phyloP scores from a whole-genome alignment of 371 early-diverging fungal genomes.

The Blakeslea trispora region DNA sequence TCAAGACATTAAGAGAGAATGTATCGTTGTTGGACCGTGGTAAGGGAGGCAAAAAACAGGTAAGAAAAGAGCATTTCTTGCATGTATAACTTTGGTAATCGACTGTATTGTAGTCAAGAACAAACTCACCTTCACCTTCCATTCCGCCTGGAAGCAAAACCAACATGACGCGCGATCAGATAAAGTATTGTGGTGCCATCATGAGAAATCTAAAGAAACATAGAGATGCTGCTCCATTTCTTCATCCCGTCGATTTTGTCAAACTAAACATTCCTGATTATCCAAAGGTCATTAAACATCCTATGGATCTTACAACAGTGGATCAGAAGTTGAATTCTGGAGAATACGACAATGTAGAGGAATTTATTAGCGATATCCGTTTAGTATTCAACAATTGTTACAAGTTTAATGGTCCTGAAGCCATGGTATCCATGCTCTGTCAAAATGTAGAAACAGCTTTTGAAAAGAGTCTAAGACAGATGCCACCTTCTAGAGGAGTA shows the following conservation, averaged over 20 bases:
- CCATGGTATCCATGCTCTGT: conserved; percentile 76
- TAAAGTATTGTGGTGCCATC: conserved; percentile 77
- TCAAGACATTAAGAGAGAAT: conserved; percentile 20
- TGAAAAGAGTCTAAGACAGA: conserved; percentile 66
- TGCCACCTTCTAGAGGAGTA: conserved; percentile 59
- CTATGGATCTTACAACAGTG: conserved; percentile 98
- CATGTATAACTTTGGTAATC: background rate
- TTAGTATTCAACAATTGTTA: conserved; percentile 88
- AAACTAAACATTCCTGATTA: conserved; percentile 94
- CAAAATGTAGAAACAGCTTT: conserved; percentile 75
- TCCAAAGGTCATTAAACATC: conserved; percentile 86
- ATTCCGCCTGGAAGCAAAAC: conserved; percentile 24
- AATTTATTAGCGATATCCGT: conserved; percentile 79
- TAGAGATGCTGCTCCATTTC: conserved; percentile 79
- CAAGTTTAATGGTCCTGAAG: conserved; percentile 86
- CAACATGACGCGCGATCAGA: conserved; percentile 76
- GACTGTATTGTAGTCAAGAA: conserved; percentile 15
- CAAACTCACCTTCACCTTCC: conserved; percentile 32
- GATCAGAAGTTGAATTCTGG: conserved; percentile 79
- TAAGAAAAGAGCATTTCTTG: conserved; percentile 5
- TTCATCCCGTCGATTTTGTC: conserved; percentile 94
- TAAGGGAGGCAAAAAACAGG: conserved; percentile 22
- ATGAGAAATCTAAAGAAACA: conserved; percentile 75
- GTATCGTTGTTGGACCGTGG: conserved; percentile 27
- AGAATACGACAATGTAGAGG: conserved; percentile 65